Conservation (phyloP, 2,329 filamentous ascomycete genomes). For the Talaromyces sp. region DNA sequence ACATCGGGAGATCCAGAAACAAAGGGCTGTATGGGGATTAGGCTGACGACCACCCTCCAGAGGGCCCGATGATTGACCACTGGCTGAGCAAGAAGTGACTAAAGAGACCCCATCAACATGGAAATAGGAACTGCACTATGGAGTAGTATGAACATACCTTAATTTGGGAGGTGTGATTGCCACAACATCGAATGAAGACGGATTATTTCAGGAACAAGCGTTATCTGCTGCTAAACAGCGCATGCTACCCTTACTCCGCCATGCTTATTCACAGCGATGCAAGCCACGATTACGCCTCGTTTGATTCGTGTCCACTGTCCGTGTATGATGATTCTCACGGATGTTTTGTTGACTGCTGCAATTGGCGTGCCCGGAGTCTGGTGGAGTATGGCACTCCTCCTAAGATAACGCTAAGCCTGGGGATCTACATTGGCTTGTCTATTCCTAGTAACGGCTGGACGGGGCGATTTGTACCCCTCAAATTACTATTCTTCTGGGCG, state of each 20-base stretch:
- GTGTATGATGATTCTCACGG: neutral
- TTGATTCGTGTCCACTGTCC: neutral
- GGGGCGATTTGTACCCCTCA: neutral
- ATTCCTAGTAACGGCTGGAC: neutral
- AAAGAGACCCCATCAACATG: neutral
- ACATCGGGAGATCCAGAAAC: neutral
- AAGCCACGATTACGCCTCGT: neutral
- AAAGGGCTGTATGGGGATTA: neutral
- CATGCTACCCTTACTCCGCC: neutral
- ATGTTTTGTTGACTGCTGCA: neutral
- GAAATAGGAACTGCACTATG: neutral
- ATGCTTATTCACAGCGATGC: neutral
- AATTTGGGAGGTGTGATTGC: neutral
- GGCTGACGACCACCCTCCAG: neutral
- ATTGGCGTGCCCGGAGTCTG: neutral
- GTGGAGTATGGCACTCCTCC: neutral
- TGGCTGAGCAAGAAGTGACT: neutral
- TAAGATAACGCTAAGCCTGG: neutral
- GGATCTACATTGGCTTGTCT: neutral
- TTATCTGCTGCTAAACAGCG: neutral
- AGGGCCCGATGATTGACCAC: neutral
- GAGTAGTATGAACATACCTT: neutral
- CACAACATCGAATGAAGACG: neutral
- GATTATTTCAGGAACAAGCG: neutral
- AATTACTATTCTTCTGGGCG: neutral